A percentile compares a stretch with the other conserved stretches of the same genome.
These are phyloP conservation scores for Dipteronia sinensis DNA, from an alignment of 345 rosid species.

Conservation along the genomic window DNA sequence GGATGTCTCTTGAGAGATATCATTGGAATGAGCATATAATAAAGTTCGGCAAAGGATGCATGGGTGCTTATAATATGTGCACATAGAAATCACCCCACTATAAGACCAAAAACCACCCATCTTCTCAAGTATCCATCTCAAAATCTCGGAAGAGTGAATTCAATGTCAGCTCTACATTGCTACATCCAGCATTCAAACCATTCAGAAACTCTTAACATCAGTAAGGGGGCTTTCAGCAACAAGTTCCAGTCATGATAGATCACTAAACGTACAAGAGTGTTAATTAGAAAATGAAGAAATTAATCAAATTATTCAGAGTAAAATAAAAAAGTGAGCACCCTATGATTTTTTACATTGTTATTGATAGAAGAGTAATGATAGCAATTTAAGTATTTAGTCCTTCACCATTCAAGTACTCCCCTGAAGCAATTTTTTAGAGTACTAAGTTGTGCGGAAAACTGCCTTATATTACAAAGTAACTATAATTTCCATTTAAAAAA, in stretches of 20 bases:
- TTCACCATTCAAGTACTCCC: neutral
- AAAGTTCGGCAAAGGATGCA: neutral
- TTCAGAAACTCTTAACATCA: neutral
- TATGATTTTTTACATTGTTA: neutral
- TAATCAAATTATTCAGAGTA: too few relatives aligned
- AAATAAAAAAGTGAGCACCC: neutral
- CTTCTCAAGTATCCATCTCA: neutral
- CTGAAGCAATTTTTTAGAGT: conserved; percentile 8
- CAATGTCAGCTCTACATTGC: neutral
- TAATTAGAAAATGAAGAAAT: neutral
- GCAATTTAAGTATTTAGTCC: neutral
- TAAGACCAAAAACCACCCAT: neutral
- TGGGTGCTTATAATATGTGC: too few relatives aligned
- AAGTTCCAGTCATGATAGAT: neutral
- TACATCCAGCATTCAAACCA: neutral
- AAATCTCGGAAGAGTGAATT: neutral
- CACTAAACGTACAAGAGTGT: neutral
- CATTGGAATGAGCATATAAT: neutral
- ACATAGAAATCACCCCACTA: neutral
- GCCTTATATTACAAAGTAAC: conserved; percentile 3
- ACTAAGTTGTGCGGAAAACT: neutral
- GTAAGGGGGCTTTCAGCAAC: neutral
- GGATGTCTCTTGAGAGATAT: neutral
- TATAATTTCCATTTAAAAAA: conserved; percentile 7
- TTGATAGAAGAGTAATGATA: neutral